phyloP scores from a whole-genome alignment of 2,329 filamentous ascomycete genomes.

The Hyphodiscus sp. region DNA sequence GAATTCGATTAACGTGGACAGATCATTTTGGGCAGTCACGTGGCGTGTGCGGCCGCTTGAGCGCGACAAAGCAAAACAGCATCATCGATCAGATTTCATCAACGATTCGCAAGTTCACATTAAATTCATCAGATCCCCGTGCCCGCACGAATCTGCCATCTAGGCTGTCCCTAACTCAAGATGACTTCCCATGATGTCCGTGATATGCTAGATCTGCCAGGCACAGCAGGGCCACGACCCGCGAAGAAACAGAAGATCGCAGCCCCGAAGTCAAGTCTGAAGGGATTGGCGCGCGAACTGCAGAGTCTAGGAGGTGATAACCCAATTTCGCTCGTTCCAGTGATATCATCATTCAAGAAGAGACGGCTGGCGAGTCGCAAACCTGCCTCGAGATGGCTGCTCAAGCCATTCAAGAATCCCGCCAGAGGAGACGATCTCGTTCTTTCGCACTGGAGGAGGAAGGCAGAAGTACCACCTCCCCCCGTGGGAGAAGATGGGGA shows the following conservation, averaged over 20 bases:
- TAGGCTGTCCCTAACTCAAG: conserved; percentile 18
- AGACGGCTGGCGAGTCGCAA: conserved; percentile 48
- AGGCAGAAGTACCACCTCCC: conserved; percentile 40
- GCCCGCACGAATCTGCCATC: background rate
- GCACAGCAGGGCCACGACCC: conserved; percentile 51
- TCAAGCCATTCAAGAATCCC: conserved; percentile 67
- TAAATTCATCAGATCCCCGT: background rate
- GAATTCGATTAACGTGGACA: conserved; percentile 11
- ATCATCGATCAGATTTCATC: background rate
- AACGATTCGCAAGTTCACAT: background rate
- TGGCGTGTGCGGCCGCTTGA: background rate
- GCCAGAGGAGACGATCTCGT: conserved; percentile 67
- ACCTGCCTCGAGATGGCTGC: conserved; percentile 56
- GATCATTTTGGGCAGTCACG: conserved; percentile 6
- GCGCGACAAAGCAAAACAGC: no score
- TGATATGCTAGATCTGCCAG: conserved; percentile 78
- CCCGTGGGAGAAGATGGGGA: conserved; percentile 33
- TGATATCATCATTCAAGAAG: conserved; percentile 54
- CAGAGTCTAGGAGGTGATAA: conserved; percentile 61
- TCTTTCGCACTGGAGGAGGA: conserved; percentile 75
- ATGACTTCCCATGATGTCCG: conserved; percentile 78
- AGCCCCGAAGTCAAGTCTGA: conserved; percentile 52
- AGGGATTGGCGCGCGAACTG: conserved; percentile 59
- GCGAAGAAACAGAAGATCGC: conserved; percentile 69
- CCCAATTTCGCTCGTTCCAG: conserved; percentile 59